Conservation (phyloP, 164 flowering plant genomes). For the Aristolochia fimbriata region DNA sequence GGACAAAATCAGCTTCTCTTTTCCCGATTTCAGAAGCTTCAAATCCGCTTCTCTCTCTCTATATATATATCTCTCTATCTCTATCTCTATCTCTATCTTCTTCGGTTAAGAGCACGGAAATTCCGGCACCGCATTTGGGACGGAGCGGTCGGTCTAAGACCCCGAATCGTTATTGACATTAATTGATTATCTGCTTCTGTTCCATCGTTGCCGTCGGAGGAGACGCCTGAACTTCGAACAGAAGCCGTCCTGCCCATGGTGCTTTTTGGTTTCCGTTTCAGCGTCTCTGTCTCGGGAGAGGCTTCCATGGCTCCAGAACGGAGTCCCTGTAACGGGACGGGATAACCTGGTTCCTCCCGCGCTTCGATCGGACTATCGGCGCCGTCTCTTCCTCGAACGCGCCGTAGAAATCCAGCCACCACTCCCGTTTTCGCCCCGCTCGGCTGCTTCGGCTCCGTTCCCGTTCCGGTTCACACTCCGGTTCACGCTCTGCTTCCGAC, state of each 20-base stretch:
- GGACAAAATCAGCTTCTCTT: neutral
- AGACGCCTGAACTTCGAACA: too few species aligned
- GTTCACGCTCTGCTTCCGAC: too few species aligned
- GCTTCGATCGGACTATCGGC: constrained; percentile 38
- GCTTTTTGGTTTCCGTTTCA: neutral
- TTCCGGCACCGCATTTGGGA: too few species aligned
- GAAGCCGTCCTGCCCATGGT: too few species aligned
- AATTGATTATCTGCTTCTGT: neutral
- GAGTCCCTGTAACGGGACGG: constrained; percentile 44
- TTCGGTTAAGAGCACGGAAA: neutral
- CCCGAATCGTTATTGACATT: too few species aligned
- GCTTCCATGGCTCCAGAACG: constrained; percentile 37
- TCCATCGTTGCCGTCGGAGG: too few species aligned
- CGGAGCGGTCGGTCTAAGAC: too few species aligned
- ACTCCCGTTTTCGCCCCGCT: constrained; percentile 2
- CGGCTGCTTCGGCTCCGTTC: neutral
- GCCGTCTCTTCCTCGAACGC: constrained; percentile 33
- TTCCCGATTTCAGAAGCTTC: constrained; percentile 1
- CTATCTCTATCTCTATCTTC: too few species aligned
- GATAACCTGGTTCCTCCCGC: constrained; percentile 41
- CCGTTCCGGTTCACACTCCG: neutral
- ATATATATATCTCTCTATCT: too few species aligned
- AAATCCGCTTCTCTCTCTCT: neutral
- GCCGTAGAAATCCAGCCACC: constrained; percentile 12
- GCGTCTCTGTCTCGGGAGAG: constrained; percentile 4